Evolutionary conservation across 2,329 filamentous ascomycete species (phyloP).

Genomic region (Penicillium sp.): DNA sequence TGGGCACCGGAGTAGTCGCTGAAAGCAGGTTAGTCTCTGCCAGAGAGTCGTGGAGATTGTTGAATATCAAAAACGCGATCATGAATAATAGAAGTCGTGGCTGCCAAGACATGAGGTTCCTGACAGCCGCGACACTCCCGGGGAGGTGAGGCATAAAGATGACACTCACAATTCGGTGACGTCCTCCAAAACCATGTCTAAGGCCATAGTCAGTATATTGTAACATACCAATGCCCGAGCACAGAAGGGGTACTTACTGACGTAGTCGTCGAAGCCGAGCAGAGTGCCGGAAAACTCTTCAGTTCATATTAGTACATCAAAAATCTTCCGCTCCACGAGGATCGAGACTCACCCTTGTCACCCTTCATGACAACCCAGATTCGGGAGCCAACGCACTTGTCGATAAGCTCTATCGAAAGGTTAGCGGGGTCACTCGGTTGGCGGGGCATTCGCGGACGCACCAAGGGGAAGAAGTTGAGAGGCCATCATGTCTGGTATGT

Average conservation of each 20-base stretch:
- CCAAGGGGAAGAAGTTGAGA: constrained; percentile 76
- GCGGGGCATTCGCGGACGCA: constrained; percentile 44
- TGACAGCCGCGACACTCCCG: not conserved
- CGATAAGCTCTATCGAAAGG: constrained; percentile 78
- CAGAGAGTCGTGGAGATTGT: not conserved
- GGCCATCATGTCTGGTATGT: constrained; percentile 59
- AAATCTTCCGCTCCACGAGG: not conserved
- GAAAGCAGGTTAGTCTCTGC: constrained; percentile 25
- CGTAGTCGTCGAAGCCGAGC: constrained; percentile 97
- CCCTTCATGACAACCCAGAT: constrained; percentile 99
- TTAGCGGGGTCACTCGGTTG: constrained; percentile 32
- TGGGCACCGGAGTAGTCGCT: constrained; percentile 91
- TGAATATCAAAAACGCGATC: not conserved
- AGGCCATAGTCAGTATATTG: constrained; percentile 16
- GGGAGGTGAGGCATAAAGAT: not conserved
- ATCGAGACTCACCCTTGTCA: constrained; percentile 76
- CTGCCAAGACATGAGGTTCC: not conserved
- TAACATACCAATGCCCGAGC: constrained; percentile 23
- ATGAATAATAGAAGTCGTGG: not conserved
- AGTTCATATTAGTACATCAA: constrained; percentile 22
- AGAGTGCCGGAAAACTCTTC: constrained; percentile 94
- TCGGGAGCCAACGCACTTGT: constrained; percentile 96
- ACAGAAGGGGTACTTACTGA: constrained; percentile 74
- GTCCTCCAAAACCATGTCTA: constrained; percentile 98
- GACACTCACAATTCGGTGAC: constrained; percentile 87